phyloP scores from a whole-genome alignment of 2,329 filamentous ascomycete genomes.

The Aspergillus glaucus region DNA sequence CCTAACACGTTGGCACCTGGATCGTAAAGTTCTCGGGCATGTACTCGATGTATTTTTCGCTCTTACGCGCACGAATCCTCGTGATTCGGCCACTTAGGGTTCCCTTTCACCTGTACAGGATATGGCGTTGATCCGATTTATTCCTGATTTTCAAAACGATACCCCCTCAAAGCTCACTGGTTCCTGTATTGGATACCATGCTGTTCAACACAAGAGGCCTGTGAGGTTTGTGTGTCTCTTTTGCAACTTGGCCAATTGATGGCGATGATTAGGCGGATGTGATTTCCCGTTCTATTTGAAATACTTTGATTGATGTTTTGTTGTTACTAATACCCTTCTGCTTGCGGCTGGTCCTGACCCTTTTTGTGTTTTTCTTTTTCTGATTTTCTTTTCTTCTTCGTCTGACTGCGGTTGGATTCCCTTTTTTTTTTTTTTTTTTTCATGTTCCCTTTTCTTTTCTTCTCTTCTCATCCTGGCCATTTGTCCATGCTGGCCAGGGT shows the following conservation, averaged over 20 bases:
- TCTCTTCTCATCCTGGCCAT: slow-evolving; percentile 13
- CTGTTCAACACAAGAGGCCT: not conserved
- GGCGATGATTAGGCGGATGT: not conserved
- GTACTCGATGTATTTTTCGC: not conserved
- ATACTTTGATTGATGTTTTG: not conserved
- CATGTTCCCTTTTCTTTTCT: slow-evolving; percentile 8
- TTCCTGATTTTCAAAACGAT: not conserved
- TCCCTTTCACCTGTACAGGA: not conserved
- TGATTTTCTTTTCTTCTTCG: slow-evolving; percentile 27
- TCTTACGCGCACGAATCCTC: not conserved
- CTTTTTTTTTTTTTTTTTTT: not conserved
- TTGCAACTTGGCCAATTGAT: slow-evolving; percentile 6
- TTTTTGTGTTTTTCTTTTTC: slow-evolving; percentile 3
- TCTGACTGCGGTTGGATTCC: slow-evolving; percentile 7
- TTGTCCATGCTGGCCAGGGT: slow-evolving; percentile 12
- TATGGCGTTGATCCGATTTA: not conserved
- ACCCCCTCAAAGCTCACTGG: not conserved
- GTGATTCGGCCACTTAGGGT: not conserved
- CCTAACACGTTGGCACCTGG: slow-evolving; percentile 60
- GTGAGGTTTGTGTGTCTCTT: not conserved
- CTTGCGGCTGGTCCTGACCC: slow-evolving; percentile 3
- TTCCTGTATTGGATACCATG: not conserved
- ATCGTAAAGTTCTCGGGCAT: slow-evolving; percentile 17
- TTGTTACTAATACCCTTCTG: slow-evolving; percentile 20
- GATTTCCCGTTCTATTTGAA: not conserved